A percentile compares a stretch with the other conserved stretches of the same genome.
phyloP scores from a whole-genome alignment of 2,329 filamentous ascomycete genomes.

The Cryphonectria carpinicola region DNA sequence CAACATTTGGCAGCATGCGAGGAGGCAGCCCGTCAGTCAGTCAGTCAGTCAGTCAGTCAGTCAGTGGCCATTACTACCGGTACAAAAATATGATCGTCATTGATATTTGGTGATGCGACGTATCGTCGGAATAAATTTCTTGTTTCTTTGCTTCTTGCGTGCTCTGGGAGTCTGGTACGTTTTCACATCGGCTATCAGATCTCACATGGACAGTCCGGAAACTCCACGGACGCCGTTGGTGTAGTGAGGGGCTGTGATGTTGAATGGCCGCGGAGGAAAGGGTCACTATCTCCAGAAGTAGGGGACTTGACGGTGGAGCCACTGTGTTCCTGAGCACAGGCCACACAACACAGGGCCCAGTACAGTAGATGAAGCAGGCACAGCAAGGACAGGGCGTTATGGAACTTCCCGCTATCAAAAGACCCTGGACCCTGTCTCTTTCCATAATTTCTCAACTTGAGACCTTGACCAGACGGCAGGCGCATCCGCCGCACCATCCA shows the following conservation, averaged over 20 bases:
- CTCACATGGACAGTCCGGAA: background rate
- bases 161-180: background rate
- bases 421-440: background rate
- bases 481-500: background rate
- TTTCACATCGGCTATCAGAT: background rate
- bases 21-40: background rate
- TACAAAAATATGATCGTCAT: background rate
- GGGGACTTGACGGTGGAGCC: background rate
- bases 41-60: background rate
- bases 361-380: background rate
- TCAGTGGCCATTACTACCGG: background rate
- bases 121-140: background rate
- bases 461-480: background rate
- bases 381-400: conserved; percentile 1
- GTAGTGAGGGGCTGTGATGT: background rate
- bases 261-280: background rate
- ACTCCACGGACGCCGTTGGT: background rate
- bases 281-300: background rate
- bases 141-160: background rate
- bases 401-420: conserved; percentile 2
- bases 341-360: background rate
- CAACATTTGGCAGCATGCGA: background rate
- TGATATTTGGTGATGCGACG: background rate
- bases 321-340: background rate
- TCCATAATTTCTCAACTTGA: background rate